Evolutionary conservation across 495 filamentous ascomycete genomes (phyloP), one percentile per base, ranked within the genome.

Genomic region (Penicillium angulare): DNA sequence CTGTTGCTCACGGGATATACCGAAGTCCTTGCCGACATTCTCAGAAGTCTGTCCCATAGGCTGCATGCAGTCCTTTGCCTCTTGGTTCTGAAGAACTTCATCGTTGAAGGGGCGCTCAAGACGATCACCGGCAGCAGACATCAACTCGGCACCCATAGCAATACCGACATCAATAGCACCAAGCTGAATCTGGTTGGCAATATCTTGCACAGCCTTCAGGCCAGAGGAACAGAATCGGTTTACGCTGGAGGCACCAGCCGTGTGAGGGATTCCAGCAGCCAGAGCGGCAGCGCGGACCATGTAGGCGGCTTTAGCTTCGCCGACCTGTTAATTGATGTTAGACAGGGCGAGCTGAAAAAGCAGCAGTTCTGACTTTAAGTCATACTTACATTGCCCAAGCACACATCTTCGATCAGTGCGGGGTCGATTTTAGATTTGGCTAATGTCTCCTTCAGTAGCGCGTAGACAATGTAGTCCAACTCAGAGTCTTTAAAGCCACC

Each of bases 151-250:
- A 31, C 93, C 93, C 10, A 95, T 70, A 22, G 92, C 93, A 48
- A 98, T 71, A 47, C 93, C 93, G 50, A 91, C 60, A 47, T 95
- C 88, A 66, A 98, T 98, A 46, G 79, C 81, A 31, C 92, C 91
- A 7, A 71, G 70, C 26, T 74, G 67, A 71, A 98, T 97, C 65
- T 93, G 83, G 74, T 92, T 86, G 9, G 93, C 92, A 55, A 98
- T 92, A 57, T 96, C 89, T 69, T 95, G 93, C 7, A 90, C 86
- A 35, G 93, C 92, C 66, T 96, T 92, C 27, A 98, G 85, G 13
- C 93, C 93, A 5, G 92, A 97, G 12, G 89, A 92, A 79, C 93
- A 98, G 82, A 97, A 97, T 47, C 93, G 87, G 80, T 97, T 98
- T 33, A 92, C 81, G 49, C 83, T 84, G 47, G 81, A 91, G 49